Evolutionary conservation across 1,284 basidiomycete genomes (phyloP), one percentile per base, ranked within the genome.

Genomic region (Rhodotorula sp.): DNA sequence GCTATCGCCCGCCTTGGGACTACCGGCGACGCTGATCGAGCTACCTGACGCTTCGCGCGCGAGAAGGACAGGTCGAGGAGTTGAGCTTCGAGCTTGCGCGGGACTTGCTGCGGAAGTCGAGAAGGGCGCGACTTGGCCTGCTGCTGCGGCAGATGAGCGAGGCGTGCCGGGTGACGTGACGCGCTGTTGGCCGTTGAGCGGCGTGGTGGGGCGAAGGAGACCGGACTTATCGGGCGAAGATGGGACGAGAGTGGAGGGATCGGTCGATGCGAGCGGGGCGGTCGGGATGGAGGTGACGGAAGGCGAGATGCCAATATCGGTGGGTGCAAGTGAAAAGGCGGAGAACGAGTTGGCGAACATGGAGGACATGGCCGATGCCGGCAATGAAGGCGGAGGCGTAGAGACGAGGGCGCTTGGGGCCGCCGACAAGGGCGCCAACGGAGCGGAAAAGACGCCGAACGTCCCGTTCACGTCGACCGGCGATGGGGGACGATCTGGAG

Each of bases 271-370:
- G 13, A 15, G 7, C 11, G 39, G 24, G 20, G 22, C 22, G 9
- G 48, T 49, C 48, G 48, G n/a, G 22, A 49, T 27, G 55, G 36
- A 44, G n/a, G 36, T 32, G 39, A 44, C 39, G 13, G 39, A 5
- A 7, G 55, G n/a, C 36, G n/a, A n/a, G 27, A 17, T 44, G 13
- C 36, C 6, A 1, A 8, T 13, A n/a, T 36, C 39, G 19, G 55
- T 39, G 3, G 55, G 55, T 17, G 55, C 36, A 19, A 44, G 55
- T 13, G 55, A 19, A 7, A 56, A 56, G 24, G 55, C 36, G 6
- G 55, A n/a, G 55, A 44, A 56, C 36, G 55, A 56, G 55, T 56
- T 56, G 55, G 36, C 55, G 27, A 56, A 56, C 36, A 56, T 56
- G 55, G 55, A 56, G 8, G 55, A 56, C 13, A 56, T n/a, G 55